These are phyloP conservation scores for Euphrasia arctica DNA, from an alignment of 305 asterid species.

Conservation along the genomic window DNA sequence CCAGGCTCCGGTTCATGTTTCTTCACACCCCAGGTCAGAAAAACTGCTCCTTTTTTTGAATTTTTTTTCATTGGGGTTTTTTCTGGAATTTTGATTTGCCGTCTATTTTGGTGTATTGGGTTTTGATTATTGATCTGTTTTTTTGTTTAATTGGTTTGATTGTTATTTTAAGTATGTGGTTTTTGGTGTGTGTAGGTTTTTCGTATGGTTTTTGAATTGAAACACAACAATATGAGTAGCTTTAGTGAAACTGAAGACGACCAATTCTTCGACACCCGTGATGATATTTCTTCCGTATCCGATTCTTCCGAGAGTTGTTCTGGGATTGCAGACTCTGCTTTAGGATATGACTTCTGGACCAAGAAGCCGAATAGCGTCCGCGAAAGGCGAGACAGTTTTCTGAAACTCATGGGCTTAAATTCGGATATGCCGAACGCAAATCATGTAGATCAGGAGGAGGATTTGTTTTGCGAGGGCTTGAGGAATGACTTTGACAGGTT, in stretches of 20 bases:
- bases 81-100: slow-evolving; percentile 9
- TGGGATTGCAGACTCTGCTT: slow-evolving; percentile 34
- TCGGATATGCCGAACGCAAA: slow-evolving; percentile 27
- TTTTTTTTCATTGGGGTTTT: neutral
- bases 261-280: slow-evolving; percentile 55
- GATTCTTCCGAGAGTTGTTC: slow-evolving; percentile 38
- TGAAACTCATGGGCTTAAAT: slow-evolving; percentile 60
- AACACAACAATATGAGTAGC: slow-evolving; percentile 35
- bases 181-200: slow-evolving; percentile 29
- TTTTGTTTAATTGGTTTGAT: neutral
- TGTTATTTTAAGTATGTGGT: neutral
- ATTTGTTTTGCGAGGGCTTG: slow-evolving; percentile 19
- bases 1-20: slow-evolving; percentile 15
- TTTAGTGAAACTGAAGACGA: slow-evolving; percentile 38
- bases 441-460: neutral
- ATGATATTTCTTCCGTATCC: slow-evolving; percentile 43
- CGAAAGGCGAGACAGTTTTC: slow-evolving; percentile 57
- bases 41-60: neutral
- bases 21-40: slow-evolving; percentile 39
- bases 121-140: neutral
- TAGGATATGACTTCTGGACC: slow-evolving; percentile 67
- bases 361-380: slow-evolving; percentile 51
- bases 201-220: slow-evolving; percentile 24
- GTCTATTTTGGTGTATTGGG: slow-evolving; percentile 8
- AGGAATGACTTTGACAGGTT: slow-evolving; percentile 30